phyloP scores from a whole-genome alignment of 768 basidiomycete species.

The Serendipita sp. region DNA sequence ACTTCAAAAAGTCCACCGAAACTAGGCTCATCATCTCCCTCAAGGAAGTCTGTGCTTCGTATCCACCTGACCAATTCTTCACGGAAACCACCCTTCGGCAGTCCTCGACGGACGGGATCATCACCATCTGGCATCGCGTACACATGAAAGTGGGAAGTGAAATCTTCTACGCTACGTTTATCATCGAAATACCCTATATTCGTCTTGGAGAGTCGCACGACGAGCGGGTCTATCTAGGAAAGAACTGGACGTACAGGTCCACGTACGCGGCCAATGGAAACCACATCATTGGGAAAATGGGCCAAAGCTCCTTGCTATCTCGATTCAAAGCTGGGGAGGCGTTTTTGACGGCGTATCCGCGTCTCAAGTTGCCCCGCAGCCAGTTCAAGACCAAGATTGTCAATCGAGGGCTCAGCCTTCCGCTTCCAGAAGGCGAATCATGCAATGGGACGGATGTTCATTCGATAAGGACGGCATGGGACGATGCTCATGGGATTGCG shows the following conservation, averaged over 20 bases:
- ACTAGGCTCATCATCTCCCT: not conserved
- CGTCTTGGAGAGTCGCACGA: not conserved
- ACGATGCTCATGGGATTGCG: slow-evolving; percentile 1
- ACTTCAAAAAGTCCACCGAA: not conserved
- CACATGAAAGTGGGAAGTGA: not conserved
- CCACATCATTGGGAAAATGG: not conserved
- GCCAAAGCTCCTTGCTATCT: not conserved
- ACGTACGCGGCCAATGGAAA: not conserved
- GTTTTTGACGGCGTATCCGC: not conserved
- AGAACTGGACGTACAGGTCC: not conserved
- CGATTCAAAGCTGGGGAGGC: not conserved
- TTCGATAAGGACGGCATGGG: not conserved
- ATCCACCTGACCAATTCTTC: not conserved
- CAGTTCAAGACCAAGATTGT: not conserved
- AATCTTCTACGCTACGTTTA: not conserved
- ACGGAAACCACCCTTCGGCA: not conserved
- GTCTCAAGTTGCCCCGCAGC: not conserved
- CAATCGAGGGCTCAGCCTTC: not conserved
- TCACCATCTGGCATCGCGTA: slow-evolving; percentile 5
- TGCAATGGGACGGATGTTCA: not conserved
- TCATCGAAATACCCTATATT: slow-evolving; percentile 3
- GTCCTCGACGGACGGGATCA: not conserved
- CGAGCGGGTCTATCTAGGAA: not conserved
- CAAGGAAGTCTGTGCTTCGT: not conserved
- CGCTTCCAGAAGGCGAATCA: not conserved